Evolutionary conservation across 75 land plant species (phyloP).

Genomic region (Selaginella moellendorffii): DNA sequence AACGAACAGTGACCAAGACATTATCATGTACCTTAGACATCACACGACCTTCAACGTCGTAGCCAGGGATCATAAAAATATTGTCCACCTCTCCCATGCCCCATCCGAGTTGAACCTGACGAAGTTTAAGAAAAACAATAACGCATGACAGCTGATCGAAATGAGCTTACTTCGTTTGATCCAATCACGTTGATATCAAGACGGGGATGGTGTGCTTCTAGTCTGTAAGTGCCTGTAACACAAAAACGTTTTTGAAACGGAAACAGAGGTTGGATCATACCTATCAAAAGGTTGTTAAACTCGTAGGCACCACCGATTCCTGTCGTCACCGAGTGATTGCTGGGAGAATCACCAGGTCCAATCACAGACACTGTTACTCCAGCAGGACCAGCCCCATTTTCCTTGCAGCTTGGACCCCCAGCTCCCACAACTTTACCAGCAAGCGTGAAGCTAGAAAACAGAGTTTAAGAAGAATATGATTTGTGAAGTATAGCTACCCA

Average conservation of each 20-base stretch:
- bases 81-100: constrained; percentile 51
- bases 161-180: constrained; percentile 46
- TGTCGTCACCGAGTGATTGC: constrained; percentile 33
- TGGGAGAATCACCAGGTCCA: constrained; percentile 14
- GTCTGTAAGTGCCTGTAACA: constrained; percentile 49
- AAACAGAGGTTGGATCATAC: constrained; percentile 14
- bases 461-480: too few relatives aligned
- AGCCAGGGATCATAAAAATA: constrained; percentile 64
- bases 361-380: constrained; percentile 49
- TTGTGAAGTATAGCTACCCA: constrained; percentile 46
- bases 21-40: constrained; percentile 83
- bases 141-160: not conserved
- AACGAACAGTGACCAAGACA: not conserved
- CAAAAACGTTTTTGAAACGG: not conserved
- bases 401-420: constrained; percentile 73
- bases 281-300: constrained; percentile 65
- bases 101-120: constrained; percentile 69
- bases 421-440: constrained; percentile 74
- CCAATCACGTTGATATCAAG: constrained; percentile 44
- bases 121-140: not conserved
- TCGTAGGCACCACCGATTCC: constrained; percentile 36
- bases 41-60: constrained; percentile 62
- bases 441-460: constrained; percentile 43
- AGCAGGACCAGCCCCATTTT: constrained; percentile 60
- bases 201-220: constrained; percentile 60